Evolutionary conservation across 441 rosid species (phyloP), one percentile per base, ranked within the genome.

Genomic region (Francoa sonchifolia): DNA sequence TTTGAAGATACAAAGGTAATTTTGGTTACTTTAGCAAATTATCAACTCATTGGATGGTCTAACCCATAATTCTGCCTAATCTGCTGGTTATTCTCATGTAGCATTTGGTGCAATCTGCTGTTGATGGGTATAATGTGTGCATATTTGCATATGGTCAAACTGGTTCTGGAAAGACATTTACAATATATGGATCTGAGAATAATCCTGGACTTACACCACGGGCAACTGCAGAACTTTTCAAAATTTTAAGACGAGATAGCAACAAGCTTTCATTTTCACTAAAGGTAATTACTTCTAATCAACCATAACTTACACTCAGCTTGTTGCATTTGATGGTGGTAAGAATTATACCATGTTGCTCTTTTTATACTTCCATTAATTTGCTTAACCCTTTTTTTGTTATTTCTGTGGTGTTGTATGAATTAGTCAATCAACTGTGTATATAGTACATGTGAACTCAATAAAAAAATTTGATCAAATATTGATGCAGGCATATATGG

Each of bases 121-220:
- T 90, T 10, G 98, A 90, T 71, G 98, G 98, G 12, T 90, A 77
- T 48, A 90, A 89, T 11, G 93, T 89, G 3, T 89, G 96, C 58
- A 82, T 89, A 55, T 89, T 89, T 63, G 98, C 96, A 35, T 85
- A 89, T 55, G 98, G 98, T 30, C 98, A 89, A 77, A 89, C 98
- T 48, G 96, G 96, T 33, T 89, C 98, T 16, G 98, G 96, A 27
- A 89, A 89, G 65, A 89, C 98, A 55, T 89, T 74, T 63, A 89
- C 98, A 0, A 79, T 90, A 56, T 86, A 80, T 58, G 92, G 93
- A 46, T 66, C 79, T 54, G 82, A 72, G 32, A 54, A 47, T 47
- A 76, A 65, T 61, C 93, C 87, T 19, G 98, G 96, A 44, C 72
- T 85, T 38, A 90, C 98, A 19, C 81, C 94, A 28, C 79, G 83